Evolutionary conservation across 169 alveolate species (phyloP).

Genomic region (Plasmodium falciparum): DNA sequence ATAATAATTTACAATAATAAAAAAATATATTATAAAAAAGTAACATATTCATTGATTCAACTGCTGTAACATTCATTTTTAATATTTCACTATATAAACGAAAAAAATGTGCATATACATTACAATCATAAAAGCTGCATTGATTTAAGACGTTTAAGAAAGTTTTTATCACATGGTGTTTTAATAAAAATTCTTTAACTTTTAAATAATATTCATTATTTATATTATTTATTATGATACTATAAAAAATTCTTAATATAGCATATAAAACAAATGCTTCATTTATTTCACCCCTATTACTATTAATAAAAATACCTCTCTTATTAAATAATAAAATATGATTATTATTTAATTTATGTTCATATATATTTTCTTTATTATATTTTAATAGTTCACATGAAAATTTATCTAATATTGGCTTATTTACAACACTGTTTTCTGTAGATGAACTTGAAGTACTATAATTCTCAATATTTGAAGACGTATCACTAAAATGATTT

Average conservation of each 20-base stretch:
- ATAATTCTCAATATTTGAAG: not conserved
- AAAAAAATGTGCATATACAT: slow-evolving; percentile 73
- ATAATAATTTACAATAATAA: slow-evolving; percentile 52
- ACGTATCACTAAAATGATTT: slow-evolving; percentile 1
- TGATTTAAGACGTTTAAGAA: slow-evolving; percentile 38
- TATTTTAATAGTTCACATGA: slow-evolving; percentile 38
- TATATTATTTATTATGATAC: slow-evolving; percentile 41
- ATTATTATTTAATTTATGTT: slow-evolving; percentile 14
- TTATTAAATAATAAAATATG: slow-evolving; percentile 45
- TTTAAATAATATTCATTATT: slow-evolving; percentile 39
- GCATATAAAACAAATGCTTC: slow-evolving; percentile 50
- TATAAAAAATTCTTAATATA: slow-evolving; percentile 42
- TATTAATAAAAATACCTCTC: slow-evolving; percentile 58
- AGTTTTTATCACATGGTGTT: slow-evolving; percentile 24
- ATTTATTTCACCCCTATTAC: slow-evolving; percentile 57
- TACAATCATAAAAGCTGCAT: slow-evolving; percentile 73
- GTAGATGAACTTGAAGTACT: not conserved
- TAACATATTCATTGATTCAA: slow-evolving; percentile 73
- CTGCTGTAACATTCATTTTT: slow-evolving; percentile 47
- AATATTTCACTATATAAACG: slow-evolving; percentile 69
- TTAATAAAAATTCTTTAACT: slow-evolving; percentile 44
- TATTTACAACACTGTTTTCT: slow-evolving; percentile 30
- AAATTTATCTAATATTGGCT: slow-evolving; percentile 31
- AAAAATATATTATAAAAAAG: slow-evolving; percentile 70
- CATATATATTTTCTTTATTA: slow-evolving; percentile 47